A percentile compares a stretch with the other conserved stretches of the same genome.
These are phyloP conservation scores for Nicotiana knightiana DNA, from an alignment of 257 asterid genomes.

Conservation along the genomic window DNA sequence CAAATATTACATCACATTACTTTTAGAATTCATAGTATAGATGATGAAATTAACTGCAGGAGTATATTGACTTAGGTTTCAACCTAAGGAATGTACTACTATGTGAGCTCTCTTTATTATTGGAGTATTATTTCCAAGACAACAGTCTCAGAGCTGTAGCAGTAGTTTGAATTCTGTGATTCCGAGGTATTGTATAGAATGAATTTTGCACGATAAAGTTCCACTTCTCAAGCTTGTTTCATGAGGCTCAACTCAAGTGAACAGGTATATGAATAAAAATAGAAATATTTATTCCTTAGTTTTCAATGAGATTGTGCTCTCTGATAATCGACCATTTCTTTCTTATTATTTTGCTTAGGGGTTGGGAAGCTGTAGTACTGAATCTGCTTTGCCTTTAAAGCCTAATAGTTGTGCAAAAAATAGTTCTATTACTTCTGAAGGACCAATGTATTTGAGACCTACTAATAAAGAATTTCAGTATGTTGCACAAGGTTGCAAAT, in stretches of 20 bases:
- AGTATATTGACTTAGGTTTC: too few species aligned
- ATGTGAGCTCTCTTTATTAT: too few species aligned
- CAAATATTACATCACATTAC: too few species aligned
- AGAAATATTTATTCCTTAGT: not conserved
- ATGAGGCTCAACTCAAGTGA: constrained; percentile 57
- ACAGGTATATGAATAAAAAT: constrained; percentile 28
- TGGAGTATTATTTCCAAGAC: too few species aligned
- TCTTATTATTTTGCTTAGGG: not conserved
- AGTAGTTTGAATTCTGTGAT: constrained; percentile 39
- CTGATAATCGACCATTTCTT: not conserved
- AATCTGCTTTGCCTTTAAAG: constrained; percentile 29
- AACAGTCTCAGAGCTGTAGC: constrained; percentile 46
- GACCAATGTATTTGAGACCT: constrained; percentile 62
- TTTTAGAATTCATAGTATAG: too few species aligned
- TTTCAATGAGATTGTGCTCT: not conserved
- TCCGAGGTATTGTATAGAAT: constrained; percentile 57
- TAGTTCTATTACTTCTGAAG: constrained; percentile 21
- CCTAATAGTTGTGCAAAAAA: constrained; percentile 20
- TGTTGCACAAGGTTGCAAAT: constrained; percentile 26
- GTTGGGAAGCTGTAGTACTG: constrained; percentile 37
- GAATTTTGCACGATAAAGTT: constrained; percentile 66
- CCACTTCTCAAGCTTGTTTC: constrained; percentile 51
- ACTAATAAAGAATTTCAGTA: constrained; percentile 22
- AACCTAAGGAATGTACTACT: too few species aligned
- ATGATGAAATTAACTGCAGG: too few species aligned